Percentiles rank a stretch among this genome's conserved stretches.
Conservation (phyloP, 768 basidiomycete genomes). For the Crucibulum laeve region DNA sequence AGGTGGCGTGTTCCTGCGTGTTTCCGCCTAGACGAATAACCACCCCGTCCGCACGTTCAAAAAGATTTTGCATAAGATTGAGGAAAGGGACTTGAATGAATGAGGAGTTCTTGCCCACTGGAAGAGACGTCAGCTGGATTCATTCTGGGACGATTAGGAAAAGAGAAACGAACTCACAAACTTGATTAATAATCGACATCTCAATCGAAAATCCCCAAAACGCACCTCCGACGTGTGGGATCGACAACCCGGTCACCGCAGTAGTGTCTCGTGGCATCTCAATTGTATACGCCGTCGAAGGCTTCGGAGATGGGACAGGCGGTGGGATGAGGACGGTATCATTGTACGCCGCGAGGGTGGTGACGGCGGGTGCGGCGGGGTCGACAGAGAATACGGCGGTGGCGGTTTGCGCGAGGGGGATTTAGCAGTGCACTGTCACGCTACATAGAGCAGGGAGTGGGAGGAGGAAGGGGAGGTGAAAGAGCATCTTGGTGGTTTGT, state of each 20-base stretch:
- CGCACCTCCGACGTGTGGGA: slow-evolving; percentile 38
- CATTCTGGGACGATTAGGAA: slow-evolving; percentile 2
- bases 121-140: slow-evolving; percentile 1
- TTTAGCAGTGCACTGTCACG: neutral
- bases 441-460: no score
- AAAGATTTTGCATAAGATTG: slow-evolving; percentile 60
- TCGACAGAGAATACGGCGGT: no score
- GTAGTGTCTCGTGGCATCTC: slow-evolving; percentile 15
- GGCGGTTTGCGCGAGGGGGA: neutral
- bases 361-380: neutral
- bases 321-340: neutral
- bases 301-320: neutral
- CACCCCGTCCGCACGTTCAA: slow-evolving; percentile 49
- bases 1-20: slow-evolving; percentile 50
- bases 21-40: slow-evolving; percentile 63
- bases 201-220: slow-evolving; percentile 78
- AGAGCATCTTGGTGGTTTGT: no score
- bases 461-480: no score
- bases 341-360: slow-evolving; percentile 2
- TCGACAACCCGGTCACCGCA: slow-evolving; percentile 28
- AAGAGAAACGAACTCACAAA: slow-evolving; percentile 36
- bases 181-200: slow-evolving; percentile 64
- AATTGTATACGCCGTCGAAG: neutral
- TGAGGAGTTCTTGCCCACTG: slow-evolving; percentile 48
- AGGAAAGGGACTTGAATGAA: slow-evolving; percentile 51